These are phyloP conservation scores for Kluyveromyces sp. DNA, from an alignment of 1,139 yeast species.

Conservation along the genomic window DNA sequence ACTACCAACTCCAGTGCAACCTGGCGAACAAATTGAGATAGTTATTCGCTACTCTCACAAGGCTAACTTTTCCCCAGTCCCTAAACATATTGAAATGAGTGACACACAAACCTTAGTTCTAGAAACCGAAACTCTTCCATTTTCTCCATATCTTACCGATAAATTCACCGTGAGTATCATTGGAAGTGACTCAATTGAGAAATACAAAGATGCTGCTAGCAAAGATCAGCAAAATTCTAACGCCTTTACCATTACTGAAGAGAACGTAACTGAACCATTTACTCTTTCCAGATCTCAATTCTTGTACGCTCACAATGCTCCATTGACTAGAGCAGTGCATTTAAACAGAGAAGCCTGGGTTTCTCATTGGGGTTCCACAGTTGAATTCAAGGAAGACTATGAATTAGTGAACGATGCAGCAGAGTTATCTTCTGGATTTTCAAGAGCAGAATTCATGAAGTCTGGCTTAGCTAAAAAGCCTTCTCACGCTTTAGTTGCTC, in stretches of 20 bases:
- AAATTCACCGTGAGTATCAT: slow-evolving; percentile 43
- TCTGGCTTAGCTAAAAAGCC: slow-evolving; percentile 8
- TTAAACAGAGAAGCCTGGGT: slow-evolving; percentile 78
- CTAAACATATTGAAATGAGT: slow-evolving; percentile 52
- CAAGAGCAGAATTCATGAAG: slow-evolving; percentile 67
- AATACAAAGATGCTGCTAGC: slow-evolving; percentile 37
- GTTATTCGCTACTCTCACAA: slow-evolving; percentile 48
- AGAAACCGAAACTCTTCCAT: slow-evolving; percentile 48
- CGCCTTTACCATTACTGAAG: slow-evolving; percentile 10
- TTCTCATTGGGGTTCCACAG: slow-evolving; percentile 59
- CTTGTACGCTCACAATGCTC: slow-evolving; percentile 58
- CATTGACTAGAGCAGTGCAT: slow-evolving; percentile 52
- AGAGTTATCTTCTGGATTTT: slow-evolving; percentile 56
- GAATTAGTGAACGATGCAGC: slow-evolving; percentile 77
- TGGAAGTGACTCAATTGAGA: slow-evolving; percentile 35
- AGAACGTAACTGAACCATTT: slow-evolving; percentile 36
- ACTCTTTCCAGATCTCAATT: slow-evolving; percentile 44
- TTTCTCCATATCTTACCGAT: slow-evolving; percentile 55
- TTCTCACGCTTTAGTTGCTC: slow-evolving; percentile 27
- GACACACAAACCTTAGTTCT: slow-evolving; percentile 56
- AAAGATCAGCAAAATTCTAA: slow-evolving; percentile 5
- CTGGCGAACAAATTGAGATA: slow-evolving; percentile 47
- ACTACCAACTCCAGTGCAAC: slow-evolving; percentile 62
- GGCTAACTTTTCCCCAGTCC: slow-evolving; percentile 49
- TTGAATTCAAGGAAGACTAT: slow-evolving; percentile 75